phyloP scores from a whole-genome alignment of 2,329 filamentous ascomycete genomes.

The Talaromyces sp. region DNA sequence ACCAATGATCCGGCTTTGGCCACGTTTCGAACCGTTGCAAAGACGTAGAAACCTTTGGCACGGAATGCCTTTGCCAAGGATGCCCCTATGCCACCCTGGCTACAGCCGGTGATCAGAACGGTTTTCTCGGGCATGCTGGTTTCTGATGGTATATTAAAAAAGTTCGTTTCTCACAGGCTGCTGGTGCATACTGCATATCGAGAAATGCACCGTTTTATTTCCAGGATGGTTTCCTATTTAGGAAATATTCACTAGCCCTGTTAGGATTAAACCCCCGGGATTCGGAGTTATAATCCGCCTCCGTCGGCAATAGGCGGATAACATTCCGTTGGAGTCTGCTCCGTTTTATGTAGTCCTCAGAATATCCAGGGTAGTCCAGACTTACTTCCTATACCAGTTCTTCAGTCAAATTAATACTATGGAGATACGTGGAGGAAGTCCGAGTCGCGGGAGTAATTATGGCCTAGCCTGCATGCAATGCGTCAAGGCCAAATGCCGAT shows the following conservation, averaged over 20 bases:
- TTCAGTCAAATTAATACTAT: conserved; percentile 7
- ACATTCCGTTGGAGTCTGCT: not conserved
- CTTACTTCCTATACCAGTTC: not conserved
- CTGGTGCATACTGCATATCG: not conserved
- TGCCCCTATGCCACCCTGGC: conserved; percentile 3
- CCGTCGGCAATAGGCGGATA: not conserved
- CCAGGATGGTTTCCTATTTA: not conserved
- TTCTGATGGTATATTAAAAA: not conserved
- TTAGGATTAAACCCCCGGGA: not conserved
- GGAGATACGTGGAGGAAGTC: conserved; percentile 11
- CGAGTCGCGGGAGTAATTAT: conserved; percentile 18
- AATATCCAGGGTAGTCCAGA: not conserved
- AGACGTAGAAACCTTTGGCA: conserved; percentile 31
- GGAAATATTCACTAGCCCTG: not conserved
- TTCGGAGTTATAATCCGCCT: not conserved
- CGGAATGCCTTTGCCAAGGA: conserved; percentile 3
- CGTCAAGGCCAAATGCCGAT: conserved; percentile 28
- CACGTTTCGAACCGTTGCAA: conserved; percentile 37
- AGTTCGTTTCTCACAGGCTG: not conserved
- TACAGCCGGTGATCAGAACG: conserved; percentile 8
- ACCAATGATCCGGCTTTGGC: conserved; percentile 21
- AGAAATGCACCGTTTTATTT: not conserved
- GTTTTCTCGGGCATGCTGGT: not conserved
- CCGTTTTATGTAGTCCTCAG: conserved; percentile 9
- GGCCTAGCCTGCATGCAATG: conserved; percentile 25